A percentile compares a stretch with the other conserved stretches of the same genome.
These are phyloP conservation scores for Rhizophagus prolifer DNA, from an alignment of 192 early-diverging fungal species.

Conservation along the genomic window DNA sequence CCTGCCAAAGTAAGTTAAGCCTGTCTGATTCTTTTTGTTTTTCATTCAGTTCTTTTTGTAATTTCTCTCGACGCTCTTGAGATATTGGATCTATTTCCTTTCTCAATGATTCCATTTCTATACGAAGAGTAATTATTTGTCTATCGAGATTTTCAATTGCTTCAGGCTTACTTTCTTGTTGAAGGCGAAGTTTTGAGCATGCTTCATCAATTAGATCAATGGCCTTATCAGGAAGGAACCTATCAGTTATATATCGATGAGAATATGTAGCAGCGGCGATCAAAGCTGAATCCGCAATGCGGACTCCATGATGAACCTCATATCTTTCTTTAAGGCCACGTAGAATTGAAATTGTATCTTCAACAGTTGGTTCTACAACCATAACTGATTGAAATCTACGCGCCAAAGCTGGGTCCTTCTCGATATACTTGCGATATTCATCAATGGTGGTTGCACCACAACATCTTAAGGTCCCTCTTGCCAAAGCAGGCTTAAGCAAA, in stretches of 20 bases:
- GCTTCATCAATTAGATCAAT: constrained; percentile 84
- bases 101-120: constrained; percentile 75
- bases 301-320: constrained; percentile 78
- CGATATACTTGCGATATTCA: constrained; percentile 73
- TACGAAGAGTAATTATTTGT: constrained; percentile 73
- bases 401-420: constrained; percentile 77
- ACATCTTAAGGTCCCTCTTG: constrained; percentile 70
- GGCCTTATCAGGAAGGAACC: constrained; percentile 78
- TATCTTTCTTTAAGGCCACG: constrained; percentile 77
- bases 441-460: constrained; percentile 79
- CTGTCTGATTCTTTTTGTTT: constrained; percentile 60
- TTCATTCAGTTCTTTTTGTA: constrained; percentile 57
- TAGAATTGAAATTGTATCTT: constrained; percentile 74
- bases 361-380: constrained; percentile 67
- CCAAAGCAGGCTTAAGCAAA: constrained; percentile 78
- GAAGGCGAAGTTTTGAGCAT: constrained; percentile 71
- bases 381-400: constrained; percentile 77
- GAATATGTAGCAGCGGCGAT: constrained; percentile 70
- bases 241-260: constrained; percentile 72
- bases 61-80: constrained; percentile 58
- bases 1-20: constrained; percentile 62
- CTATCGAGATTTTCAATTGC: constrained; percentile 71
- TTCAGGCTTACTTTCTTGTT: constrained; percentile 81
- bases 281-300: constrained; percentile 71
- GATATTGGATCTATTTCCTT: constrained; percentile 76